Conservation (phyloP, 371 early-diverging fungal genomes). For the Mortierella sp. region DNA sequence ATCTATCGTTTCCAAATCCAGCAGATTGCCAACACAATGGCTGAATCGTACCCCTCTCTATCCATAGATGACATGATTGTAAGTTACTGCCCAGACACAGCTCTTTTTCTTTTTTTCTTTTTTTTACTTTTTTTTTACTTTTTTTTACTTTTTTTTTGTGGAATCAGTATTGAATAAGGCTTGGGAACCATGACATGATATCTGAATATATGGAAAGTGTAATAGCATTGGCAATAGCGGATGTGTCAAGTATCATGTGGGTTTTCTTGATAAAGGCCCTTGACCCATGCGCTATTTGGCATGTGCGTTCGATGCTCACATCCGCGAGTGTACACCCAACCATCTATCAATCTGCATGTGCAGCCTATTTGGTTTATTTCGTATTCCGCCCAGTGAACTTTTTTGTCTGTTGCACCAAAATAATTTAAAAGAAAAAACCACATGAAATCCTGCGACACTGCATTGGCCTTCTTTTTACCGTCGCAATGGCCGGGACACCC, state of each 20-base stretch:
- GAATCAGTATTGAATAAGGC: background rate
- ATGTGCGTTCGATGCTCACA: background rate
- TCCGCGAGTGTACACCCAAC: background rate
- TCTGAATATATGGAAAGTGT: background rate
- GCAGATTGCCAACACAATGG: constrained; percentile 59
- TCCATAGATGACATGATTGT: constrained; percentile 41
- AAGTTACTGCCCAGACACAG: no score
- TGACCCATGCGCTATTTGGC: background rate
- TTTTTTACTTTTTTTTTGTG: background rate
- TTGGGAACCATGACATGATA: background rate
- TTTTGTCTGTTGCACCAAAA: constrained; percentile 15
- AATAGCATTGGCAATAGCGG: background rate
- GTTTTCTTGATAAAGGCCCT: no score
- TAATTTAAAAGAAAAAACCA: constrained; percentile 25
- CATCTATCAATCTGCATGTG: constrained; percentile 9
- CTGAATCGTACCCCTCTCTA: constrained; percentile 37
- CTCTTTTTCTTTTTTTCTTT: no score
- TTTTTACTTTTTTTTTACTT: background rate
- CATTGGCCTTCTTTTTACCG: background rate
- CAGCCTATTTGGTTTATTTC: background rate
- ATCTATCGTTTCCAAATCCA: constrained; percentile 80
- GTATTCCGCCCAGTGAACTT: background rate
- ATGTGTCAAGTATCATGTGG: background rate
- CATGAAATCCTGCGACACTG: constrained; percentile 12
- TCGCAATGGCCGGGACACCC: constrained; percentile 6